Evolutionary conservation across 345 rosid genomes (phyloP), one percentile per base, ranked within the genome.

Genomic region (Heritiera littoralis): DNA sequence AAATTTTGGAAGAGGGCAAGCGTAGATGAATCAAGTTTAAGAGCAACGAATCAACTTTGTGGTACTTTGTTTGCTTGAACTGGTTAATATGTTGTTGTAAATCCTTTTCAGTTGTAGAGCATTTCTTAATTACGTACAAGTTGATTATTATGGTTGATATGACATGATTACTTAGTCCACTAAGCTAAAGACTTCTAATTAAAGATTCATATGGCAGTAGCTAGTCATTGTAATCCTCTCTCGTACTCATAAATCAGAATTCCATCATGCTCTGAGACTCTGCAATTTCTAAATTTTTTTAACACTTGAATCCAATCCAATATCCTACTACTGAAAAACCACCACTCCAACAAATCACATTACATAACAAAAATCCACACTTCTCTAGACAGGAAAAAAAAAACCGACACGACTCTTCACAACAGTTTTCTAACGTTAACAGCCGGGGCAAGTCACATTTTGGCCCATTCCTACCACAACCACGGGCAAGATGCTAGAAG

Each of bases 21-120:
- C 2, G 77, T 43, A 23, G 40, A 20, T 13, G 52, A 23, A 58
- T n/a, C 7, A 58, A 56, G 14, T 59, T 54, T 49, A 59, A 59
- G 77, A 54, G 59, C 67, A 74, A 23, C n/a, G 40, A 59, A 20
- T 59, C 51, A 43, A 18, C 14, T 17, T 52, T 73, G 76, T 35
- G 49, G 32, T 38, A 1, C 46, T 72, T 17, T 40, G 20, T 41
- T 41, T 59, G 40, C 30, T 58, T 23, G n/a, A 58, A 40, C 52
- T 41, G 23, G 52, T 58, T 59, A 58, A 13, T 20, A 4, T 41
- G 9, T n/a, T 13, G 18, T 74, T 59, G 66, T n/a, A n/a, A 41
- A 32, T 72, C 55, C 18, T 20, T 6, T 43, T 41, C 20, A 20
- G 6, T 28, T 28, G 43, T 71, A 49, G 74, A 71, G 55, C 58